Base-by-base conservation (phyloP, 176 grass and related monocot genomes). In the Zea luxurians region DNA sequence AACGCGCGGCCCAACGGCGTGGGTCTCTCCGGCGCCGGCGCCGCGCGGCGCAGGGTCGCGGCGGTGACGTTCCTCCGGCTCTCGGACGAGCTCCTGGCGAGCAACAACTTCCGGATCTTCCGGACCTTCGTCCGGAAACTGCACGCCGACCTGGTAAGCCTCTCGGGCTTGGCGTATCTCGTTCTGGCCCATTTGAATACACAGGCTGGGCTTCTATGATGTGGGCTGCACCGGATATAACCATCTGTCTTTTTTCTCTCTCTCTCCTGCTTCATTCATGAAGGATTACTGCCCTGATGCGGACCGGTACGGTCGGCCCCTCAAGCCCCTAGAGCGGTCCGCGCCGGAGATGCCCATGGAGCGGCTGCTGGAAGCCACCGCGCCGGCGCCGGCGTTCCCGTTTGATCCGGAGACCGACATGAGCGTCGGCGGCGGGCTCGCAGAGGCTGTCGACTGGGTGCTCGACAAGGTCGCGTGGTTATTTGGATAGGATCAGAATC, bases 31-130 rank as follows among this genome's bases (percentile, higher is more conserved):
- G 57, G 70, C 73, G 70, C 6, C 49, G 50, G 16, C 52, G 52
- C 0, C 48, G 68, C 83, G 74, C 55, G 50, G 27, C 84, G 64
- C 3, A 82, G 91, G 49, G 65, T 93, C 47, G 75, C 82, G 45
- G 64, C 87, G 44, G 84, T 93, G 64, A 97, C 94, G 49, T 97
- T 90, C 77, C 94, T 93, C 57, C 80, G 89, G 21, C 61, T 93
- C 13, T 91, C 86, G 11, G 86, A 93, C 3, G 55, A 91, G 52
- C 86, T 93, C 68, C 61, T 93, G 20, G 48, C 86, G 40, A 67
- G 66, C 1, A 84, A 13, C 17, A 91, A 86, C 63, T 97, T 86
- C 82, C 81, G 81, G 50, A 63, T 88, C 58, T 93, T 97, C 59
- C 89, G 58, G 73, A 86, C 61, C 0, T 97, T 97, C 79, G 90